Percentiles rank a stretch among this genome's conserved stretches.
Evolutionary conservation across 148 eudicot species (phyloP).

Genomic region (Nepenthes gracilis): DNA sequence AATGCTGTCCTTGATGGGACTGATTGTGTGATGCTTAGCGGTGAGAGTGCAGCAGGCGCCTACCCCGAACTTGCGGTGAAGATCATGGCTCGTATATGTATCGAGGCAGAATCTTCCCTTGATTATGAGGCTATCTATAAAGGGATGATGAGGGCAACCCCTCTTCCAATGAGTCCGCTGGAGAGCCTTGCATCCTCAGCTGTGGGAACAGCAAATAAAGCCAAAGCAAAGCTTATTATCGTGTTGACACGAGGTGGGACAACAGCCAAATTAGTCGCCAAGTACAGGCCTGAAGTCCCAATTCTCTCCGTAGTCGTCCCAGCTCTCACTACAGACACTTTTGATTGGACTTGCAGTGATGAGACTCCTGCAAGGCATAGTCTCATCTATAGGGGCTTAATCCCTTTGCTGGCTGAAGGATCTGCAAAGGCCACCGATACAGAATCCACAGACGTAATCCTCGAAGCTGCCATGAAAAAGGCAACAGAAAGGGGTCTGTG

Average conservation of each 20-base stretch:
- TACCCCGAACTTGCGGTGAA: conserved; percentile 81
- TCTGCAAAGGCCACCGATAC: conserved; percentile 89
- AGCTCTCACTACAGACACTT: conserved; percentile 50
- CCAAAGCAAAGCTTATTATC: conserved; percentile 68
- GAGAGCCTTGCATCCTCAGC: conserved; percentile 88
- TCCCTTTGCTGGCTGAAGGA: conserved; percentile 76
- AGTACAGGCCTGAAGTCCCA: conserved; percentile 74
- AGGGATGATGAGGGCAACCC: conserved; percentile 63
- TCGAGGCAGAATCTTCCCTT: conserved; percentile 76
- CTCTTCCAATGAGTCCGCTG: conserved; percentile 81
- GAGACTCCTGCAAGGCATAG: conserved; percentile 73
- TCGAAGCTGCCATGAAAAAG: conserved; percentile 63
- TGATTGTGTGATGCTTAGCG: conserved; percentile 81
- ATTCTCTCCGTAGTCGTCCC: conserved; percentile 72
- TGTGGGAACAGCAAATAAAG: conserved; percentile 79
- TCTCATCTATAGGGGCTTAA: conserved; percentile 56
- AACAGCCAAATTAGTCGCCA: conserved; percentile 75
- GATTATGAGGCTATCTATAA: conserved; percentile 53
- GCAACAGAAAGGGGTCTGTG: conserved; percentile 55
- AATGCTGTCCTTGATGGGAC: conserved; percentile 81
- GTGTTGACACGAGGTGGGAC: conserved; percentile 86
- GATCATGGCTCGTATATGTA: conserved; percentile 75
- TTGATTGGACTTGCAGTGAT: conserved; percentile 68
- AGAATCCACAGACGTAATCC: conserved; percentile 77
- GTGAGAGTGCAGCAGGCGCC: conserved; percentile 83